Base-by-base conservation (phyloP, 2,329 filamentous ascomycete genomes). In the Apiospora malaysiana region DNA sequence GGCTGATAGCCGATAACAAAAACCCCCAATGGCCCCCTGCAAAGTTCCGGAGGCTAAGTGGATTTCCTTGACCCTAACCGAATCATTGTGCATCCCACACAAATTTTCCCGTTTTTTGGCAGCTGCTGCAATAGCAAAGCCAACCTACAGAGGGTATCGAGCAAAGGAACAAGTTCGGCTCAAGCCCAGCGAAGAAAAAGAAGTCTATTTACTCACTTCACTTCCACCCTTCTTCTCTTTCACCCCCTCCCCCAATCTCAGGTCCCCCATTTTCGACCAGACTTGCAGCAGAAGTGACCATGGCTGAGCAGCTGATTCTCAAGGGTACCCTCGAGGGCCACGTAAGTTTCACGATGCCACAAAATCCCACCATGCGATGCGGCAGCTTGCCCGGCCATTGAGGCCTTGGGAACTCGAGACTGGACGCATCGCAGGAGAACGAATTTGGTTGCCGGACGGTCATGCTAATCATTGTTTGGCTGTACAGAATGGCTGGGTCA, bases 281-380 rank as follows among this genome's bases (percentile, higher is more conserved):
- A 72, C 71, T 73, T 73, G 70, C 56, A 63, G 32, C 56, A 63
- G 56, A 63, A 74, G 69, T 76, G 74, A 85, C 81, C 81, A 96
- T 96, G 93, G 92, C 93, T 89, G 93, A 96, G 90, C 93, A 95
- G 90, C 89, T 96, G 85, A 94, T 97, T 89, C 92, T 96, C 87
- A 95, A 95, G 90, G 94, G 94, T 85, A 96, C 93, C 90, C 93
- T 97, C 86, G 94, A 96, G 92, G 95, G 95, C 92, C 95, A 98
- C 92, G 88, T 90, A 89, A 84, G 88, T 90, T 79, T 79, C 72
- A 59, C 76, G 73, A 70, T 70, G 70, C 73, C 70, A 75, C 79
- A 76, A 76, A 63, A n/a, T 40, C 56, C 56, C 56, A 63, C 32
- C 25, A 72, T 68, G 68, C 68, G 71, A 71, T 65, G 66, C 65